Conservation (phyloP, 1,139 yeast genomes). For the Diutina catenulata region DNA sequence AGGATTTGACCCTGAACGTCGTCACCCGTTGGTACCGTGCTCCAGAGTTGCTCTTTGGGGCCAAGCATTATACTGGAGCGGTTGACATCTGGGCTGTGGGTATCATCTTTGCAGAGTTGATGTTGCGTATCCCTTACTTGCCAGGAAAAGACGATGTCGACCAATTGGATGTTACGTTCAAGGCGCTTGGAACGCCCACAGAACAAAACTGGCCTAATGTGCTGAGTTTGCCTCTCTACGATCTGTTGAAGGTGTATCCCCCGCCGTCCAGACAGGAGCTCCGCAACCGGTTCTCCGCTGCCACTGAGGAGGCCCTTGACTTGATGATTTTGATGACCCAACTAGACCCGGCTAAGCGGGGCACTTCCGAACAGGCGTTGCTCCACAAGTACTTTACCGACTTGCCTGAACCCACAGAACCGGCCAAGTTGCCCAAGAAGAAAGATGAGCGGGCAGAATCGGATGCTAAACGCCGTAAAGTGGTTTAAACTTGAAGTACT, state of each 20-base stretch:
- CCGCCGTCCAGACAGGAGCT: conserved; percentile 76
- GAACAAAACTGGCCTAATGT: conserved; percentile 91
- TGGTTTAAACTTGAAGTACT: conserved; percentile 1
- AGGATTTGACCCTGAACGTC: conserved; percentile 79
- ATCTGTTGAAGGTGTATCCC: conserved; percentile 63
- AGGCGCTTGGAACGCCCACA: conserved; percentile 94
- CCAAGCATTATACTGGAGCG: conserved; percentile 78
- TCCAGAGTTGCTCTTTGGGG: conserved; percentile 84
- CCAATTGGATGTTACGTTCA: conserved; percentile 81
- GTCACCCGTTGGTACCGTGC: conserved; percentile 98
- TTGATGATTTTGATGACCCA: conserved; percentile 62
- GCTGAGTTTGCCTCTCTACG: conserved; percentile 63
- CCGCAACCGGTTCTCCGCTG: conserved; percentile 80
- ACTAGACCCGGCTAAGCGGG: conserved; percentile 68
- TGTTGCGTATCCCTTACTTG: conserved; percentile 88
- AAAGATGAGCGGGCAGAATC: conserved; percentile 12
- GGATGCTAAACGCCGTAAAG: conserved; percentile 13
- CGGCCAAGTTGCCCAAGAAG: conserved; percentile 52
- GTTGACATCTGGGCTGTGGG: conserved; percentile 95
- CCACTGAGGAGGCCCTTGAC: conserved; percentile 77
- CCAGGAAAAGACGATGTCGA: conserved; percentile 89
- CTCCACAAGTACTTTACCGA: conserved; percentile 62
- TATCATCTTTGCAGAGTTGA: conserved; percentile 88
- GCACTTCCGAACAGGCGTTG: conserved; percentile 56
- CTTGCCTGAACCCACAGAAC: conserved; percentile 66